Evolutionary conservation across 176 grass and related monocot genomes (phyloP).

Genomic region (Hordeum vulgare): DNA sequence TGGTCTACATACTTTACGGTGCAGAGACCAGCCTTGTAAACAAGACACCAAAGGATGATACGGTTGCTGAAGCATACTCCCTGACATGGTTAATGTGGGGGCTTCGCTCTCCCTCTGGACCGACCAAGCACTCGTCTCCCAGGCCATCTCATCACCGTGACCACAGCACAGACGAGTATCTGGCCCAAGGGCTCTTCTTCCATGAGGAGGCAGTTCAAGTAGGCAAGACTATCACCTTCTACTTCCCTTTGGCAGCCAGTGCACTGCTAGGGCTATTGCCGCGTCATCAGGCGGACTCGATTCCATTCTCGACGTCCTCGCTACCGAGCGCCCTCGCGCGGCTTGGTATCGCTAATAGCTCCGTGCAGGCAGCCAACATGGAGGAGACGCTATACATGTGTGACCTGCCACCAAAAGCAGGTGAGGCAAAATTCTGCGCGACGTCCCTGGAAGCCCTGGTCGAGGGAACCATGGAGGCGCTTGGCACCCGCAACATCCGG

Average conservation of each 20-base stretch:
- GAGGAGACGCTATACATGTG: slow-evolving; percentile 15
- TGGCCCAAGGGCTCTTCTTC: slow-evolving; percentile 3
- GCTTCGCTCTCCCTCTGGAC: background rate
- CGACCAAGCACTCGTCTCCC: background rate
- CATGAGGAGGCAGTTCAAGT: background rate
- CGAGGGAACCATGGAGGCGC: slow-evolving; percentile 1
- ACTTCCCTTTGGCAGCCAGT: background rate
- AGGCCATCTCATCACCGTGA: background rate
- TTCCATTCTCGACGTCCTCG: slow-evolving; percentile 7
- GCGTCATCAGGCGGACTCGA: background rate
- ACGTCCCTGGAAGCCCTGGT: slow-evolving; percentile 30
- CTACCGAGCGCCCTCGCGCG: background rate
- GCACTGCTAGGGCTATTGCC: slow-evolving; percentile 10
- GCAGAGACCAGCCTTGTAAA: background rate
- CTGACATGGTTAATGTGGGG: background rate
- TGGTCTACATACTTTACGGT: background rate
- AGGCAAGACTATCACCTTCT: background rate
- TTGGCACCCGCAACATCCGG: slow-evolving; percentile 3
- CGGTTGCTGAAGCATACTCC: background rate
- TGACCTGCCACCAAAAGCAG: background rate
- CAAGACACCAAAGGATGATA: background rate
- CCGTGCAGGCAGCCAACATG: background rate
- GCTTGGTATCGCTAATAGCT: background rate
- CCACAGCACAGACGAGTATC: background rate
- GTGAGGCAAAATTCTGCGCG: slow-evolving; percentile 23